Conservation (phyloP, 768 basidiomycete genomes). For the Gyrodon lividus region DNA sequence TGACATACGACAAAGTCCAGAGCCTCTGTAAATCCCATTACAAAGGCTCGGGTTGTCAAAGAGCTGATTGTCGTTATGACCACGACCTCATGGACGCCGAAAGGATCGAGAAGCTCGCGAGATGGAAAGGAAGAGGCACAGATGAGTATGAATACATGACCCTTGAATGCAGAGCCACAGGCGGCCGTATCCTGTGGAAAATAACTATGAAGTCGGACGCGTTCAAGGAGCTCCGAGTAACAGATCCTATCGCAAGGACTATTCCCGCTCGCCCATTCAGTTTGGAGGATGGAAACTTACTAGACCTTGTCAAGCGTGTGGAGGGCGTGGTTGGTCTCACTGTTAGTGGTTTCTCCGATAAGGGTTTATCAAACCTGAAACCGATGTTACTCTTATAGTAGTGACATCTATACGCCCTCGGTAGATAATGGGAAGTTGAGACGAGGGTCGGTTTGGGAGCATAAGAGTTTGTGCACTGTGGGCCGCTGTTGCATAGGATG, state of each 20-base stretch:
- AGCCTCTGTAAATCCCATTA: conserved; percentile 16
- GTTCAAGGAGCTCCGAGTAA: conserved; percentile 9
- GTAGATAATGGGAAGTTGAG: too few species aligned
- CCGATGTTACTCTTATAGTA: too few species aligned
- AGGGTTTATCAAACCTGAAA: too few species aligned
- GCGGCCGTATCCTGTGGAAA: conserved; percentile 11
- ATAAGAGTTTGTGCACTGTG: too few species aligned
- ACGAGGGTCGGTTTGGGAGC: too few species aligned
- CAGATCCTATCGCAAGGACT: conserved; percentile 6
- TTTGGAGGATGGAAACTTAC: conserved; percentile 9
- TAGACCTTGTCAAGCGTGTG: conserved; percentile 18
- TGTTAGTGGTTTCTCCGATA: not conserved
- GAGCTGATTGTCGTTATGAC: conserved; percentile 16
- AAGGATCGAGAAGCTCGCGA: conserved; percentile 14
- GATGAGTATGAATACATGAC: conserved; percentile 12
- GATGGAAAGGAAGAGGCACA: not conserved
- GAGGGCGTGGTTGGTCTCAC: conserved; percentile 8
- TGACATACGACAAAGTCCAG: conserved; percentile 10
- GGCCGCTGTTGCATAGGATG: too few species aligned
- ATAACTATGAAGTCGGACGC: conserved; percentile 14
- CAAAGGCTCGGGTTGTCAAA: conserved; percentile 2
- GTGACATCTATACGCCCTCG: too few species aligned
- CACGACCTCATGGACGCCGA: conserved; percentile 15
- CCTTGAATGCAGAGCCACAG: conserved; percentile 15
- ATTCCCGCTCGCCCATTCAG: conserved; percentile 14